Base-by-base conservation (phyloP, 2,329 filamentous ascomycete species). In the Pezicula neosporulosa region DNA sequence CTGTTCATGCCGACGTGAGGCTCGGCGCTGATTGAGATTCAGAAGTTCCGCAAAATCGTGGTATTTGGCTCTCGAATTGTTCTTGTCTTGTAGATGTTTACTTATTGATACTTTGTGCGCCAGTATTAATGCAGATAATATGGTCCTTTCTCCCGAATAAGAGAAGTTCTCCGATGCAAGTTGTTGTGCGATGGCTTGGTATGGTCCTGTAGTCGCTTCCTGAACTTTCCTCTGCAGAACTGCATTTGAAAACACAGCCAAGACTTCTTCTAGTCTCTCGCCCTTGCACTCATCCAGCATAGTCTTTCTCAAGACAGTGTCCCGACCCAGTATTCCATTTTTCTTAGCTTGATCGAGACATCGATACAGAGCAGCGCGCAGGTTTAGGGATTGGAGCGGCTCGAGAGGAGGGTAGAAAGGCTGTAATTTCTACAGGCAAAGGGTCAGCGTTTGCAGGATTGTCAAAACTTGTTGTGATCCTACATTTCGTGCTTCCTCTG, bases 251-350 rank as follows among this genome's bases (percentile, higher is more conserved):
- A 99, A 95, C 0, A 83, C 77, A 3, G 90, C 83, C 27, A 97
- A 77, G 1, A 96, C 73, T 65, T 99, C 94, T 66, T 92, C 91
- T 49, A 97, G 82, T 56, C 90, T 86, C 49, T 96, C 91, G 6
- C 93, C 93, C 59, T 88, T 92, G 72, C 94, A 99, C 62, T 99
- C 93, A 66, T 99, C 94, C 47, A 99, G 76, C 89, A 97, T 96
- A 0, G 90, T 96, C 73, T 96, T 97, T 47, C 94, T 83, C 30
- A 97, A 72, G 1, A 95, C 81, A 0, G 82, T 81, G 63, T 96
- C 91, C 46, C 89, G 80, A 3, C 90, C 89, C 8, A 97, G 75
- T 0, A 86, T 75, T 28, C 91, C 92, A 71, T 83, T 89, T 73
- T 95, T 96, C 74, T 97, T 97, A 53, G 90, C 76, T 47, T 90